These are phyloP conservation scores for Ophiostoma himal-ulmi DNA, from an alignment of 2,329 filamentous ascomycete genomes.

Conservation along the genomic window DNA sequence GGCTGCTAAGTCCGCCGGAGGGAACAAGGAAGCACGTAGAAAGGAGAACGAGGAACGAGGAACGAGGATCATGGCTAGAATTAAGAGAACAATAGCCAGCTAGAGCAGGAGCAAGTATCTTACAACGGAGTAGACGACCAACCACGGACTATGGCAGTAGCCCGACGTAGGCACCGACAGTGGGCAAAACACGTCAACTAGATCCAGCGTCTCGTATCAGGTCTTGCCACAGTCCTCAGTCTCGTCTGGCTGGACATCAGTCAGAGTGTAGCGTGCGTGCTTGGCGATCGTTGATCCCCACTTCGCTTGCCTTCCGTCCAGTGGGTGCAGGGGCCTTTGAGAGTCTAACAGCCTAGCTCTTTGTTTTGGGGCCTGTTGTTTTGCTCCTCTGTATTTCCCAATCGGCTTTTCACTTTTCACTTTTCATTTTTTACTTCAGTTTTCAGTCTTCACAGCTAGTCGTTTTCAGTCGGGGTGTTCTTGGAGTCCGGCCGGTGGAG, in stretches of 20 bases:
- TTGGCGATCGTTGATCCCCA: neutral
- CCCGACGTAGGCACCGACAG: neutral
- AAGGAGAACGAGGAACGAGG: neutral
- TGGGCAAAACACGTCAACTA: neutral
- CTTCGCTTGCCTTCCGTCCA: neutral
- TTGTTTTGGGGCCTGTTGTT: neutral
- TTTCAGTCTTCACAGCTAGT: neutral
- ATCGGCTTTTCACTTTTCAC: too few species aligned
- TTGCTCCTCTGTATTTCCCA: neutral
- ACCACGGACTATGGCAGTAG: neutral
- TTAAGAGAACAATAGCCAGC: too few species aligned
- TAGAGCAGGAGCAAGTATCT: too few species aligned
- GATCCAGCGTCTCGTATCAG: neutral
- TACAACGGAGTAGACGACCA: too few species aligned
- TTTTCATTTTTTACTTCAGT: too few species aligned
- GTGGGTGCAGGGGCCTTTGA: neutral
- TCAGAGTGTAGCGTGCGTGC: neutral
- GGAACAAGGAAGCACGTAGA: neutral
- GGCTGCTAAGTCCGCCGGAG: neutral
- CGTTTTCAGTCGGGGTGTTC: conserved; percentile 19
- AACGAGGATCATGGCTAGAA: neutral
- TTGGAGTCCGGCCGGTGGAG: conserved; percentile 22
- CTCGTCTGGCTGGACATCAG: neutral
- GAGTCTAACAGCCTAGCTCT: too few species aligned
- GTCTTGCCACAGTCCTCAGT: neutral